Conservation (phyloP, 129 eudicot genomes). For the Mikania micrantha region DNA sequence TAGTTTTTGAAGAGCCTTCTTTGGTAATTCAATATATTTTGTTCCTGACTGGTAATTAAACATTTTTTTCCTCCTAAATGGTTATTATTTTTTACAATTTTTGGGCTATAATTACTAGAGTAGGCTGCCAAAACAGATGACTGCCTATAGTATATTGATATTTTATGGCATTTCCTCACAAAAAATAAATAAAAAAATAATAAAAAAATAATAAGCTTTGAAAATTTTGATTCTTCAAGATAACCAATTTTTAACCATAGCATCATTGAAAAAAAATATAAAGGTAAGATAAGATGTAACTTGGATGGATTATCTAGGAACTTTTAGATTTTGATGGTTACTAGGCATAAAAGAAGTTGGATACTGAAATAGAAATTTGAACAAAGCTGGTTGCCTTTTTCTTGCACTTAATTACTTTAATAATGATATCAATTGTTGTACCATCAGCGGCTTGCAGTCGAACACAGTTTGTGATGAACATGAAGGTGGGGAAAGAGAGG, state of each 20-base stretch:
- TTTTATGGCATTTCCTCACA: not conserved
- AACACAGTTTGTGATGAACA: slow-evolving; percentile 73
- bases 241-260: not conserved
- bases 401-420: not conserved
- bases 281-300: not conserved
- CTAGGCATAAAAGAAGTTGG: not conserved
- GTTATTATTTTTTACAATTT: not conserved
- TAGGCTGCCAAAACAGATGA: not conserved
- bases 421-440: slow-evolving; percentile 16
- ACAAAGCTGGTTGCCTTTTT: not conserved
- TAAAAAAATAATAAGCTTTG: not conserved
- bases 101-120: not conserved
- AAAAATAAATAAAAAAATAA: not conserved
- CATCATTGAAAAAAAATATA: not conserved
- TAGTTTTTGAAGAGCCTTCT: not conserved
- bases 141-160: not conserved
- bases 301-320: not conserved
- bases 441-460: slow-evolving; percentile 78
- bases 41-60: not conserved
- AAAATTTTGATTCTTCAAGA: not conserved
- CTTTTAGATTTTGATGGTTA: not conserved
- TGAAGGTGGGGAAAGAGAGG: slow-evolving; percentile 69
- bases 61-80: not conserved
- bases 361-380: not conserved
- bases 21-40: not conserved